Base-by-base conservation (phyloP, 2,329 filamentous ascomycete genomes). In the Neopestalotiopsis clavispora region DNA sequence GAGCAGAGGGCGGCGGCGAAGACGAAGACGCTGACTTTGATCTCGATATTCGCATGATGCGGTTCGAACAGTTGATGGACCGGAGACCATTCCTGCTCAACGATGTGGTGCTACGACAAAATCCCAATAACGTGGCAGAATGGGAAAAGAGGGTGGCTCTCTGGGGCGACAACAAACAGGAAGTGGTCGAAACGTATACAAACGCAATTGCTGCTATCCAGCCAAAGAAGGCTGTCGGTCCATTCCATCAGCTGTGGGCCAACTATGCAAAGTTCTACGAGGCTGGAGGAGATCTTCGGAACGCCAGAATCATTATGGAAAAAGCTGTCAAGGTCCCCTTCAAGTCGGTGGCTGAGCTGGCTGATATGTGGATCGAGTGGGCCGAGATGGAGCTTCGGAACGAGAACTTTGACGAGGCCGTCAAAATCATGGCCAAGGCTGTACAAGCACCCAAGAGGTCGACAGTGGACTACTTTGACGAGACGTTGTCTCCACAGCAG, bases 301-400 rank as follows among this genome's bases (percentile, higher is more conserved):
- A 91, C 72, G 95, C 96, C 49, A 89, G 96, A 40, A 87, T 97
- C 70, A 98, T 99, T 76, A 93, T 98, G 89, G 95, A 98, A 79
- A 99, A 98, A 82, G 95, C 95, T 14, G 93, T 97, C 77, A 98
- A 98, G 78, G 96, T 99, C 1, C 95, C 95, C 0, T 99, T 97
- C 86, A 98, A 97, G 78, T 97, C 95, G 0, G 95, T 99, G n/a
- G 91, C 93, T 38, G 96, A 99, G 80, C 86, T 99, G 69, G 96
- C 96, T 23, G 96, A 99, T 76, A 97, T 96, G 88, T 99, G 96
- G 96, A 97, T 97, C 72, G 94, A 97, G 81, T 99, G 96, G 95
- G 95, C 97, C 1, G 95, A 99, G 81, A 94, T 99, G 92, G 96
- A 99, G 80, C 86, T 99, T 63, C 92, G 96, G 63, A 94, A 94